Base-by-base conservation (phyloP, 805 yeast genomes). In the Lipomyces orientalis region DNA sequence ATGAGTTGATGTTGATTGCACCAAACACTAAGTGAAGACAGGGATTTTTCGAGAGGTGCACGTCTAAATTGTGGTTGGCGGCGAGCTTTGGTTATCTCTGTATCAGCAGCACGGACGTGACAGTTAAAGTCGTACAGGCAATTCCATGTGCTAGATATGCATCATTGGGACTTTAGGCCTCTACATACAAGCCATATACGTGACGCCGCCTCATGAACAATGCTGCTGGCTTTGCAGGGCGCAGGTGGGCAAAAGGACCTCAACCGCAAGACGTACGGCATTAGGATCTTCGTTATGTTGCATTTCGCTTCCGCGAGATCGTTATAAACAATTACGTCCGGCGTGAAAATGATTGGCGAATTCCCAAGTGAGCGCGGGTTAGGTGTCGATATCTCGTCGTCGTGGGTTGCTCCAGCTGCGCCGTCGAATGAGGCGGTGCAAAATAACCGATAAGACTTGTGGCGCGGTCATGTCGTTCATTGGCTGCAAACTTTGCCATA, bases 41-140 rank as follows among this genome's bases (percentile, higher is more conserved):
- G 55, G 35, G 59, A 56, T 29, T 56, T 56, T 56, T 55, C 58
- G 39, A 31, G 46, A 12, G 46, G 16, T 39, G 14, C 16, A 10
- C 14, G 2, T 16, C n/a, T 25, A 3, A 12, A 39, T 5, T 6
- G 16, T 10, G 46, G 46, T 39, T 39, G 46, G 46, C 19, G 46
- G 46, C 46, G 12, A n/a, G 22, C 29, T 43, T 16, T 43, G 10
- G 49, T n/a, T 43, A 6, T 12, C n/a, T 19, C 8, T 16, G 49
- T 9, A 3, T 16, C n/a, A 10, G 8, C 49, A 19, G 22, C 1
- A 7, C 9, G 2, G n/a, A 14, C 49, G 49, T 43, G 49, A 43
- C 8, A 16, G 49, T 43, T 43, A 43, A 19, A 16, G 25, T 14
- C 49, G 25, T 43, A 43, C 22, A 16, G 19, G 49, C 22, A 43